Evolutionary conservation across 2,329 filamentous ascomycete genomes (phyloP).

Genomic region (Monosporascus sp.): DNA sequence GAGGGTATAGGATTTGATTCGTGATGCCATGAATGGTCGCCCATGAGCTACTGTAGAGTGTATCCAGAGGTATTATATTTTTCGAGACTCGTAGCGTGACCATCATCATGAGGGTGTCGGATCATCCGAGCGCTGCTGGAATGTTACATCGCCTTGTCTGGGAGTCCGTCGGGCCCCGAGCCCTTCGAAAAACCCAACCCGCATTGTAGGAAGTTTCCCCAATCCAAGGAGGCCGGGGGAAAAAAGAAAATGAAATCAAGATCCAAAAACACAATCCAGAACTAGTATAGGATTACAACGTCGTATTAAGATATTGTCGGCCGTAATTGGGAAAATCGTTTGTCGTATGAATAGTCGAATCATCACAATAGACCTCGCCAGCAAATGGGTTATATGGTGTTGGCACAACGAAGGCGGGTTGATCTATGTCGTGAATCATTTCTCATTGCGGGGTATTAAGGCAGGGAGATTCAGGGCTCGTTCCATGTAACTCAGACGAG

Average conservation of each 20-base stretch:
- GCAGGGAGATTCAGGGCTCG: slow-evolving; percentile 16
- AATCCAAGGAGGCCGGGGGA: slow-evolving; percentile 14
- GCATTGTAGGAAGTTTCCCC: slow-evolving; percentile 13
- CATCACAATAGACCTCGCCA: slow-evolving; percentile 9
- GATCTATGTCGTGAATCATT: slow-evolving; percentile 32
- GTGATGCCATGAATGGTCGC: slow-evolving; percentile 32
- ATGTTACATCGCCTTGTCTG: slow-evolving; percentile 14
- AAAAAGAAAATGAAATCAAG: slow-evolving; percentile 8
- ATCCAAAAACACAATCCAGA: slow-evolving; percentile 15
- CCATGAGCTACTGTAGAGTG: slow-evolving; percentile 30
- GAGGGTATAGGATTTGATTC: slow-evolving; percentile 29
- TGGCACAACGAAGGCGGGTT: slow-evolving; percentile 17
- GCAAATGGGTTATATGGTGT: slow-evolving; percentile 9
- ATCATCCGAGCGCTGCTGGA: slow-evolving; percentile 15
- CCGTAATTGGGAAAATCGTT: slow-evolving; percentile 10
- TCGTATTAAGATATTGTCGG: slow-evolving; percentile 16
- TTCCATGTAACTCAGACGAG: background rate
- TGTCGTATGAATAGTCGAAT: slow-evolving; percentile 1
- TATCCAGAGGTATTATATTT: slow-evolving; percentile 27
- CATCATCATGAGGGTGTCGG: slow-evolving; percentile 26
- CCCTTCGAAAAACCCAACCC: slow-evolving; percentile 13
- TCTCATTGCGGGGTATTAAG: slow-evolving; percentile 20
- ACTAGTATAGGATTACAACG: slow-evolving; percentile 28
- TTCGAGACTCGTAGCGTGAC: slow-evolving; percentile 13
- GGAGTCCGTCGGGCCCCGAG: slow-evolving; percentile 15